Percentiles rank a stretch among this genome's conserved stretches.
These are phyloP conservation scores for Agastache rugosa DNA, from an alignment of 257 asterid species.

Conservation along the genomic window DNA sequence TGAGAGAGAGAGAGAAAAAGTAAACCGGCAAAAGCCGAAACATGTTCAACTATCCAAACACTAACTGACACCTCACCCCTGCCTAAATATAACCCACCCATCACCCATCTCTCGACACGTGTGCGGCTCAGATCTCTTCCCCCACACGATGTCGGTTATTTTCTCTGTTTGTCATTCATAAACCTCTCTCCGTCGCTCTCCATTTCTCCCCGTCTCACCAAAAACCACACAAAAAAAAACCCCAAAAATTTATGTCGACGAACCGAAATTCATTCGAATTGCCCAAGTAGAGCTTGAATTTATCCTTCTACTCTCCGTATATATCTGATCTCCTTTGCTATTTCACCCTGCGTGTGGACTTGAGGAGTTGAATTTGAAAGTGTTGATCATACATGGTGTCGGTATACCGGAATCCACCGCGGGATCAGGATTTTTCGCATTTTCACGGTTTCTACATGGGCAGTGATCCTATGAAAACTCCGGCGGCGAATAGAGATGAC, in stretches of 20 bases:
- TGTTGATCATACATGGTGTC: conserved; percentile 67
- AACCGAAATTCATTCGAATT: not conserved
- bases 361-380: conserved; percentile 24
- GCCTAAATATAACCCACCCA: conserved; percentile 26
- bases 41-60: conserved; percentile 40
- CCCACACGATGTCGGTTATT: conserved; percentile 45
- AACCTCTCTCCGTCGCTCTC: conserved; percentile 23
- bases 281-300: not conserved
- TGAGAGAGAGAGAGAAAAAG: not conserved
- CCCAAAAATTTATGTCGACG: not conserved
- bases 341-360: not conserved
- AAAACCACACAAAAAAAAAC: conserved; percentile 29
- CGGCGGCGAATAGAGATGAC: conserved; percentile 26
- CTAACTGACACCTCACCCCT: conserved; percentile 31
- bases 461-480: conserved; percentile 45
- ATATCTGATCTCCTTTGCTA: not conserved
- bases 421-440: conserved; percentile 50
- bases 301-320: not conserved
- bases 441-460: conserved; percentile 39
- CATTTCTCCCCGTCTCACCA: conserved; percentile 3
- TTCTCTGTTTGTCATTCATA: not conserved
- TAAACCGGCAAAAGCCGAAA: conserved; percentile 1
- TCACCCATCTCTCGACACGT: conserved; percentile 47
- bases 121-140: conserved; percentile 48
- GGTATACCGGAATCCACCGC: conserved; percentile 62